Conservation (phyloP, 768 basidiomycete genomes). For the Strobilomyces dryophilus region DNA sequence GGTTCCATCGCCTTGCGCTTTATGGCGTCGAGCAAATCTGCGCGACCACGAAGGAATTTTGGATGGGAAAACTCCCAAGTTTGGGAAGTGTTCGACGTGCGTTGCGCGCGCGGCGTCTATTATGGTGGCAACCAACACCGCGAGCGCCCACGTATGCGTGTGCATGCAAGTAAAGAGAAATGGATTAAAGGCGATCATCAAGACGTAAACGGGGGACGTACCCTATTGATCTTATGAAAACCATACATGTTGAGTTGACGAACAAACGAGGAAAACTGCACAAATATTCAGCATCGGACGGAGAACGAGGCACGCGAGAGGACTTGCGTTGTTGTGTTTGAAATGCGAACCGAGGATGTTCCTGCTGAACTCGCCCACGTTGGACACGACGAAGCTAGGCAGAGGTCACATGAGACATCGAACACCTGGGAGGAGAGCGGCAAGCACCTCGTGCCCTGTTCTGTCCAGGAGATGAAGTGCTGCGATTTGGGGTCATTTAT, state of each 20-base stretch:
- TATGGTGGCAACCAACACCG: background rate
- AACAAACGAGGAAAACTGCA: slow-evolving; percentile 89
- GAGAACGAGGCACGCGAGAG: background rate
- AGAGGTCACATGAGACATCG: background rate
- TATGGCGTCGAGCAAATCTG: slow-evolving; percentile 80
- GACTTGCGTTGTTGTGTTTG: slow-evolving; percentile 82
- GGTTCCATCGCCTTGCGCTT: slow-evolving; percentile 83
- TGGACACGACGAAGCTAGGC: slow-evolving; percentile 73
- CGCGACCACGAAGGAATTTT: slow-evolving; percentile 77
- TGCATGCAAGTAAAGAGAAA: background rate
- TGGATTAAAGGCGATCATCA: slow-evolving; percentile 11
- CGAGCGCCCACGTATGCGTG: slow-evolving; percentile 1
- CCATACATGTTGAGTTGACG: slow-evolving; percentile 96
- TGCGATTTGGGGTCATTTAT: slow-evolving; percentile 79
- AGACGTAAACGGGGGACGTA: slow-evolving; percentile 32
- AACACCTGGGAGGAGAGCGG: background rate
- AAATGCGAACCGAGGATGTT: slow-evolving; percentile 84
- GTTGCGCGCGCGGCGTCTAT: slow-evolving; percentile 78
- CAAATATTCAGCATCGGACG: slow-evolving; percentile 7
- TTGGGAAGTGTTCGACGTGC: slow-evolving; percentile 75
- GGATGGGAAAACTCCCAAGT: slow-evolving; percentile 89
- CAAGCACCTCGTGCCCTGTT: slow-evolving; percentile 61
- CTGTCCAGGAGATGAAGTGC: slow-evolving; percentile 80
- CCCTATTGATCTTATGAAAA: slow-evolving; percentile 91
- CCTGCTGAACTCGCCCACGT: slow-evolving; percentile 81